Conservation (phyloP, 768 basidiomycete species). For the Serendipita sp. region DNA sequence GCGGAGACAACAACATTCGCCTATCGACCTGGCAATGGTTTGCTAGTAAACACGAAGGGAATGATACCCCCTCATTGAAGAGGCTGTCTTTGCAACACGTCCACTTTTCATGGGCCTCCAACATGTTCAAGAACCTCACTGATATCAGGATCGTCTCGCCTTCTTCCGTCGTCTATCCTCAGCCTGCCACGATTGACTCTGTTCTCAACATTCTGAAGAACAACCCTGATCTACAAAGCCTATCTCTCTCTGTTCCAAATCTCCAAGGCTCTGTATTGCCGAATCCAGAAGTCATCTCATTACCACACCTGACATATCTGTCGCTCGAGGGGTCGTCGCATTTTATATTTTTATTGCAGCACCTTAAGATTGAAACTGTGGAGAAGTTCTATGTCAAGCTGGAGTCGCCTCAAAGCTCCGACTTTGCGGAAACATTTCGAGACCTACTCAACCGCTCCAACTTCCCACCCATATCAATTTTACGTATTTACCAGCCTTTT, state of each 20-base stretch:
- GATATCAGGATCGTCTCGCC: slow-evolving; percentile 39
- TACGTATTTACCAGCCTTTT: slow-evolving; percentile 36
- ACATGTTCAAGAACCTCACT: slow-evolving; percentile 22
- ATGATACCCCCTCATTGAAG: slow-evolving; percentile 16
- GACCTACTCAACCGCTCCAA: slow-evolving; percentile 39
- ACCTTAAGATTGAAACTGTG: not conserved
- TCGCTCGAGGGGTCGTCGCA: not conserved
- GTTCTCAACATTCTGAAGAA: not conserved
- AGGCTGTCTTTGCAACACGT: slow-evolving; percentile 64
- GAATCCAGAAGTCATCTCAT: not conserved
- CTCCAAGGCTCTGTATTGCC: slow-evolving; percentile 7
- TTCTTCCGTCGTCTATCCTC: slow-evolving; percentile 51
- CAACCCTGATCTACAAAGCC: not conserved
- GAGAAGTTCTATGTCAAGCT: not conserved
- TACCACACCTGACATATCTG: not conserved
- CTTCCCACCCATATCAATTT: slow-evolving; percentile 36
- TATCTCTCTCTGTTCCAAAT: not conserved
- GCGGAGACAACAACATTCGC: slow-evolving; percentile 2
- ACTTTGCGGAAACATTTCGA: not conserved
- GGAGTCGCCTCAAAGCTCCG: not conserved
- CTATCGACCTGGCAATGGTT: slow-evolving; percentile 17
- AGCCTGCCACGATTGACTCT: slow-evolving; percentile 15
- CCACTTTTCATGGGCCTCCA: slow-evolving; percentile 22
- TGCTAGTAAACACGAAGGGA: slow-evolving; percentile 46
- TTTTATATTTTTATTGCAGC: not conserved